These are phyloP conservation scores for Diaporthe longicolla DNA, from an alignment of 2,329 filamentous ascomycete genomes.

Conservation along the genomic window DNA sequence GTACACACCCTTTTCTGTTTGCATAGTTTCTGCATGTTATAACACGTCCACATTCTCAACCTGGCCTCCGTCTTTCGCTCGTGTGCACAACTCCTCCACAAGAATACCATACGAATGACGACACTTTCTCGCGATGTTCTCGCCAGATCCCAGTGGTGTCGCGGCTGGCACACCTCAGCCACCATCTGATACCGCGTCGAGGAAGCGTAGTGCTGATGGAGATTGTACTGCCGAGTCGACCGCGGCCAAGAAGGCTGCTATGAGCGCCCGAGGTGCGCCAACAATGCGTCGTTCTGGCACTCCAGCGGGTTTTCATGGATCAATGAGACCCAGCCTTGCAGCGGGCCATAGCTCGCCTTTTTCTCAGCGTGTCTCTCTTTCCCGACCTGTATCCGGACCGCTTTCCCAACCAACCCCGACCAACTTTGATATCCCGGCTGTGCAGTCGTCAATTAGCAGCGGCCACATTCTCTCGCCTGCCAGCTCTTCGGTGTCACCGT, in stretches of 20 bases:
- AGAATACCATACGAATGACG: neutral
- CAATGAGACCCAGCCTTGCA: neutral
- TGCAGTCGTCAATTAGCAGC: neutral
- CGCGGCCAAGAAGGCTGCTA: neutral
- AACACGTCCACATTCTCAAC: too few relatives aligned
- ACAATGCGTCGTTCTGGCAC: constrained; percentile 7
- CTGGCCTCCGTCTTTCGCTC: neutral
- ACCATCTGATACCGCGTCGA: neutral
- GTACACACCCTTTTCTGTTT: neutral
- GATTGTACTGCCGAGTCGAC: neutral
- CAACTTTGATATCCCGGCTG: neutral
- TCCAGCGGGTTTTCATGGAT: neutral
- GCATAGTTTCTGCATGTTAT: neutral
- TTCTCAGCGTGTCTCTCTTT: too few relatives aligned
- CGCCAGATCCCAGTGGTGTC: neutral
- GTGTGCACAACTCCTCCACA: neutral
- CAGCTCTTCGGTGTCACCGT: neutral
- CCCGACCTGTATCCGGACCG: neutral
- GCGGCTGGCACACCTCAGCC: neutral
- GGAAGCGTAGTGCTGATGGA: neutral
- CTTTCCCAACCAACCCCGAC: neutral
- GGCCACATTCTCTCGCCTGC: neutral
- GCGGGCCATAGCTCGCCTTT: neutral
- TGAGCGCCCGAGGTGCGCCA: neutral
- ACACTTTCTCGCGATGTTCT: neutral